Base-by-base conservation (phyloP, 257 asterid genomes). In the Echites panduratus region DNA sequence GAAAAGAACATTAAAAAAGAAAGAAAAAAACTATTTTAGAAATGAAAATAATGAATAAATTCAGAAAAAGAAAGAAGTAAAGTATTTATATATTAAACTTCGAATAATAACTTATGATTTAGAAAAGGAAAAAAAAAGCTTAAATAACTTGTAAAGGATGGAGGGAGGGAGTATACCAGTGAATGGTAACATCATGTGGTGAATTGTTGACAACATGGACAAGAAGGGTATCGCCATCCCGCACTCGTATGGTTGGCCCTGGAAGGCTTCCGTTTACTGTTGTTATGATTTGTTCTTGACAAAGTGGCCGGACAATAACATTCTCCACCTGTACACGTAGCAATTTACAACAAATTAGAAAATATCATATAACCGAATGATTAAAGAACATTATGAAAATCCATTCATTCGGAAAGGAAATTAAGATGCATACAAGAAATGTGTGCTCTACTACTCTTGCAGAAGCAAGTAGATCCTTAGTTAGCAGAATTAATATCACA, bases 121-220 rank as follows among this genome's bases (percentile, higher is more conserved):
- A 20, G 17, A 2, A 14, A 1, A 49, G 20, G 20, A 49, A 13
- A 20, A 49, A n/a, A n/a, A n/a, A n/a, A n/a, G n/a, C n/a, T n/a
- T n/a, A n/a, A n/a, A n/a, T n/a, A n/a, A n/a, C n/a, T n/a, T n/a
- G n/a, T n/a, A n/a, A n/a, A n/a, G n/a, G n/a, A n/a, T n/a, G n/a
- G n/a, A n/a, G n/a, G n/a, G n/a, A n/a, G n/a, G n/a, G n/a, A 17
- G 54, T 22, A 27, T 66, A 74, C 78, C 78, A 66, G n/a, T 74
- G 73, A 74, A 74, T 66, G 19, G 58, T 38, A 2, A 66, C 35
- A 48, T 66, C 41, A 20, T 74, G 53, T 8, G 78, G 78, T 16
- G 78, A 66, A 2, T 50, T 7, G 48, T 74, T 74, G 19, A 38
- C 0, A n/a, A 74, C 78, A 66, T 66, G 78, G 48, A 74, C 73